Evolutionary conservation across 768 basidiomycete genomes (phyloP), one percentile per base, ranked within the genome.

Genomic region (Lactifluus echinatus): DNA sequence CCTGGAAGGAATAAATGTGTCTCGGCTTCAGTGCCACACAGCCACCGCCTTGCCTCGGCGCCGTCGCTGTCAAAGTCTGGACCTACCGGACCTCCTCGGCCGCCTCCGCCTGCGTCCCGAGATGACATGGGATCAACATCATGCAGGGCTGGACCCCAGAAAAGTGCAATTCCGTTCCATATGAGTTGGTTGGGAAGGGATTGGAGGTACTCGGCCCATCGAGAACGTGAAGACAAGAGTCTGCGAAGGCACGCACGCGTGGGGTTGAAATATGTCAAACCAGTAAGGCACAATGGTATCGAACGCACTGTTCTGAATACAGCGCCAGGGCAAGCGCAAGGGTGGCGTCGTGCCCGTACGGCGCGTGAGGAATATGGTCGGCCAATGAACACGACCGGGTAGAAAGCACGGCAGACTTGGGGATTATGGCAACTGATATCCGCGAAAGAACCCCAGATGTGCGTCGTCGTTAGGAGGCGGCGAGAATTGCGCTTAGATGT

Each of bases 151-250:
- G 42, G 40, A 48, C 46, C 59, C 68, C 68, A 69, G 40, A 69
- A 68, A 31, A 64, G 51, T n/a, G 60, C 68, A 46, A 69, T 63
- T 19, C 65, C 65, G 15, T 57, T 34, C 60, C 60, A 58, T 28
- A 51, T 56, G 19, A 28, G 53, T 17, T 48, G 43, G 14, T 8
- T 23, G 8, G 68, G 68, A 8, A 69, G 61, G 12, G 65, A 65
- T 23, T 59, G 52, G 5, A 69, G 46, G 54, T 69, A 69, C 33
- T 58, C 68, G 55, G 47, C 49, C 68, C 68, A 69, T 21, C 62
- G 65, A 40, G 66, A 67, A 34, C 14, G 48, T 8, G 34, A 29
- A 24, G 56, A 60, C 2, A 57, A 44, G 23, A 58, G 34, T 34
- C 68, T 69, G 54, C 50, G 33, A 49, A 15, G 37, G 17, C 48